Evolutionary conservation across 2,329 filamentous ascomycete genomes (phyloP), one percentile per base, ranked within the genome.

Genomic region (Claviceps lovelessii): DNA sequence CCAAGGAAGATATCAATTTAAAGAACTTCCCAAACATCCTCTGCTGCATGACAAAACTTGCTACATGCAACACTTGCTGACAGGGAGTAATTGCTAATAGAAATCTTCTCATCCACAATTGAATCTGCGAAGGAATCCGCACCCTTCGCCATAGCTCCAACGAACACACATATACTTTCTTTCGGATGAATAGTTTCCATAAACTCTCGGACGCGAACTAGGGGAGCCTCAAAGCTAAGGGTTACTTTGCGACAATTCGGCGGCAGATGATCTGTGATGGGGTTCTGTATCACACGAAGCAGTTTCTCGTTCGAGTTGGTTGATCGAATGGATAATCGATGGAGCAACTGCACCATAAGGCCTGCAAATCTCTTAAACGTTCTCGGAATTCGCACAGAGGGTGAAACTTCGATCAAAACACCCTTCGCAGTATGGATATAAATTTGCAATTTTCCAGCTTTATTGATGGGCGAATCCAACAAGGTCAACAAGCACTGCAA

Each of bases 321-420:
- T 44, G 91, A 96, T 61, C 93, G 86, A 66, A 98, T 98, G 47
- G 91, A 95, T 46, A 97, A 82, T 57, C 90, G 86, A 72, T 98
- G 93, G 48, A 98, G 82, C 42, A 98, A 79, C 73, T 98, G 93
- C 54, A 98, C 93, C 93, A 98, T 98, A 58, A 98, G 76, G 73
- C 93, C 93, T 49, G 93, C 93, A 65, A 98, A 98, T 45, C 93
- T 90, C 79, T 98, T 98, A 73, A 98, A 98, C 0, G 93, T 98
- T 71, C 93, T 85, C 52, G 93, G 93, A 61, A 98, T 97, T 65
- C 93, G 89, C 56, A 98, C 93, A 9, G 90, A 90, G n/a, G 93
- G 93, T 66, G 90, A 96, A 61, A 98, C 91, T 73, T 97, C 90
- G 65, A 98, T 98, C 63, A 98, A 77, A 41, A 97, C 91, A 52